These are phyloP conservation scores for Cercospora sojina DNA, from an alignment of 2,329 filamentous ascomycete species.

Conservation along the genomic window DNA sequence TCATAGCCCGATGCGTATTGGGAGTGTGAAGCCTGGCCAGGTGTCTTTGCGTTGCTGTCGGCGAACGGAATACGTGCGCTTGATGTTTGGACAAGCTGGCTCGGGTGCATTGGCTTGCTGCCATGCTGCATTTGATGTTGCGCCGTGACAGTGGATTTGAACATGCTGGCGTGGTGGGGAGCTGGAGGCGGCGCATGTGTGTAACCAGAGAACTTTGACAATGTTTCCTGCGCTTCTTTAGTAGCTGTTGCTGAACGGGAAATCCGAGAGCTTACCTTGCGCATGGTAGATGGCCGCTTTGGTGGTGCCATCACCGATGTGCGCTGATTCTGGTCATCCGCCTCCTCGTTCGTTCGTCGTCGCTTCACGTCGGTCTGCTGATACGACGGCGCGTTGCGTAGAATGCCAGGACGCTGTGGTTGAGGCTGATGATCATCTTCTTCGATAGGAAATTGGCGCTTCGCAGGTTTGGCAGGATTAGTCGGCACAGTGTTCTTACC, in stretches of 20 bases:
- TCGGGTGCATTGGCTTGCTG: constrained; percentile 57
- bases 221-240: constrained; percentile 51
- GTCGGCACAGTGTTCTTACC: constrained; percentile 63
- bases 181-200: constrained; percentile 56
- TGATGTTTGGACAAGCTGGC: constrained; percentile 84
- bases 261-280: constrained; percentile 59
- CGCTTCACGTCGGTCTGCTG: constrained; percentile 76
- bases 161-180: constrained; percentile 53
- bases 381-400: constrained; percentile 50
- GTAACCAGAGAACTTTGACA: constrained; percentile 65
- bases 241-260: not conserved
- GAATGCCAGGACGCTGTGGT: constrained; percentile 54
- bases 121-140: constrained; percentile 65
- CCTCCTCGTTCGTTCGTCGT: constrained; percentile 71
- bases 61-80: constrained; percentile 90
- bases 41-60: constrained; percentile 61
- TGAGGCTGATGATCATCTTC: constrained; percentile 60
- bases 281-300: constrained; percentile 73
- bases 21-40: constrained; percentile 34
- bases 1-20: constrained; percentile 29
- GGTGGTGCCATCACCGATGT: constrained; percentile 76
- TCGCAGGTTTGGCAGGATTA: constrained; percentile 69
- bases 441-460: constrained; percentile 70
- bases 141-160: constrained; percentile 64
- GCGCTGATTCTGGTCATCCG: constrained; percentile 60